These are phyloP conservation scores for Pulveroboletus ravenelii DNA, from an alignment of 768 basidiomycete species.

Conservation along the genomic window DNA sequence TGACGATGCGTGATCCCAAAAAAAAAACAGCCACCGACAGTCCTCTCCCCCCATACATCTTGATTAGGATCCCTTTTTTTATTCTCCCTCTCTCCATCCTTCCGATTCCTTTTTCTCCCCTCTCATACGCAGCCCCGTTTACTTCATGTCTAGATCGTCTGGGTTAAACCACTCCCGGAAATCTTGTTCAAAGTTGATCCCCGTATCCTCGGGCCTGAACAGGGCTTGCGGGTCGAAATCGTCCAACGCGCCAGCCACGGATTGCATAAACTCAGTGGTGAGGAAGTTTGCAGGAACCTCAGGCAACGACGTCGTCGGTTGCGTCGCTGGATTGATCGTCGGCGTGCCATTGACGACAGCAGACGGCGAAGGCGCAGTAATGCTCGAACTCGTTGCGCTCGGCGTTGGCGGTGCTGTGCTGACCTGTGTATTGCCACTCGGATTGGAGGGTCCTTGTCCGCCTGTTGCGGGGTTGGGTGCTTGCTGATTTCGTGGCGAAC, in stretches of 20 bases:
- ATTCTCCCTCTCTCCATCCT: background rate
- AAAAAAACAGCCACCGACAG: background rate
- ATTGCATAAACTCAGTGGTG: slow-evolving; percentile 43
- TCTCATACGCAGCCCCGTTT: background rate
- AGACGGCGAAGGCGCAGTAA: slow-evolving; percentile 37
- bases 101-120: background rate
- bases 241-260: slow-evolving; percentile 37
- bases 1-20: slow-evolving; percentile 10
- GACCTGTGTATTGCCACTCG: slow-evolving; percentile 18
- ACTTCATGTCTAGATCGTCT: slow-evolving; percentile 36
- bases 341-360: slow-evolving; percentile 31
- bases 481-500: slow-evolving; percentile 42
- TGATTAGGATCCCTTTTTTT: background rate
- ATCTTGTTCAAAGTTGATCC: slow-evolving; percentile 64
- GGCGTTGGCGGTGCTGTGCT: slow-evolving; percentile 38
- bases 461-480: slow-evolving; percentile 25
- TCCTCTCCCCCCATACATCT: slow-evolving; percentile 5
- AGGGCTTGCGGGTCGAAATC: slow-evolving; percentile 33
- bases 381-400: slow-evolving; percentile 27
- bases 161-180: slow-evolving; percentile 75
- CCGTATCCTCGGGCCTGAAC: slow-evolving; percentile 42
- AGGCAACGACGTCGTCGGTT: slow-evolving; percentile 22
- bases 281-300: slow-evolving; percentile 23
- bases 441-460: slow-evolving; percentile 21
- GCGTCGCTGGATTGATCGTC: slow-evolving; percentile 25